Conservation (phyloP, 2,329 filamentous ascomycete genomes). For the Polytolypa hystricis region DNA sequence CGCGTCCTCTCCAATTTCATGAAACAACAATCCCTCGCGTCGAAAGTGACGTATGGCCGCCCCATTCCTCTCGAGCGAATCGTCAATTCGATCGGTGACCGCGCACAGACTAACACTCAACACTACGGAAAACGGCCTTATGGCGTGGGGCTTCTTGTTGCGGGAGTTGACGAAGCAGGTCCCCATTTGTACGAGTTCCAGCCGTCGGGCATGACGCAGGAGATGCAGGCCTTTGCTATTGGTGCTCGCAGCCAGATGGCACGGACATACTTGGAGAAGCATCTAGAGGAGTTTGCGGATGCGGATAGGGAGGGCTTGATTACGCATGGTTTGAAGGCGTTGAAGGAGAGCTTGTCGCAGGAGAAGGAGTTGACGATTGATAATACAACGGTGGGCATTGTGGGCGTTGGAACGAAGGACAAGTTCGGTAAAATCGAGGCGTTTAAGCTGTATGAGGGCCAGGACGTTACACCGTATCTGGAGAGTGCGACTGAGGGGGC, state of each 20-base stretch:
- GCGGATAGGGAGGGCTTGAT: constrained; percentile 76
- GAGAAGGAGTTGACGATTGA: constrained; percentile 96
- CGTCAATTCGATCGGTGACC: constrained; percentile 84
- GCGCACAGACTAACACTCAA: constrained; percentile 96
- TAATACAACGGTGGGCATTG: constrained; percentile 85
- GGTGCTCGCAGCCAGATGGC: constrained; percentile 96
- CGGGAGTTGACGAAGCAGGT: constrained; percentile 85
- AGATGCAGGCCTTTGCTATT: constrained; percentile 95
- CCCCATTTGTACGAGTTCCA: constrained; percentile 98
- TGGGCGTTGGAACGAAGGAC: constrained; percentile 49
- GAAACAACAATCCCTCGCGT: constrained; percentile 96
- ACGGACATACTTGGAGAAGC: constrained; percentile 86
- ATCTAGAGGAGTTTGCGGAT: constrained; percentile 70
- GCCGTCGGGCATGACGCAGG: constrained; percentile 87
- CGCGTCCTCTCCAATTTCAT: constrained; percentile 99
- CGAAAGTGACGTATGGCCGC: constrained; percentile 90
- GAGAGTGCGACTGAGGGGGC: constrained; percentile 51
- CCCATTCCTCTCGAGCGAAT: constrained; percentile 83
- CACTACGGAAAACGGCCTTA: constrained; percentile 95
- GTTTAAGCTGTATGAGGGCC: constrained; percentile 84
- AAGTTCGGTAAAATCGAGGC: constrained; percentile 54
- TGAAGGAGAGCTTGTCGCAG: constrained; percentile 93
- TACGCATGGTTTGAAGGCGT: constrained; percentile 74
- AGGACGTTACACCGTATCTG: constrained; percentile 75
- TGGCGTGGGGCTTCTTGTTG: constrained; percentile 83